Base-by-base conservation (phyloP, 1,284 basidiomycete species). In the Xanthoconium separans region DNA sequence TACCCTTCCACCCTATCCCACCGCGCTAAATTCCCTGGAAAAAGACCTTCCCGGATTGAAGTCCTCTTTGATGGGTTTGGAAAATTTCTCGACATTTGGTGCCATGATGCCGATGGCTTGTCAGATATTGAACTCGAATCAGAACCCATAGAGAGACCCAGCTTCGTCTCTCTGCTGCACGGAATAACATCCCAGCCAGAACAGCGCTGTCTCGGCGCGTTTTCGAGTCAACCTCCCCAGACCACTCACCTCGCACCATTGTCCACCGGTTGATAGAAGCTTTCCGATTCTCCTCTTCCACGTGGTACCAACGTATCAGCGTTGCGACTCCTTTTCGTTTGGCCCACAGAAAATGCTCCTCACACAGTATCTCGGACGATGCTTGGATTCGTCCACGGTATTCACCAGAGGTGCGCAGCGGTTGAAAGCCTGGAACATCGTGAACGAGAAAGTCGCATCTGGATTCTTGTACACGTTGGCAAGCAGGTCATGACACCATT, bases 301-400 rank as follows among this genome's bases (percentile, higher is more conserved):
- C 62, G 69, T 0, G 74, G 75, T 12, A 83, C 80, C 1, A 77
- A 78, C n/a, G 66, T 72, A 10, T 75, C 73, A 2, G 68, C 91
- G 31, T 86, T 94, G 62, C 81, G 84, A 1, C 68, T 93, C 3
- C 72, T 95, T n/a, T 93, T 93, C 65, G 63, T 95, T 91, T 60
- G 82, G 83, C 18, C 74, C 93, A 62, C 83, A 89, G 63, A 91
- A 94, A 72, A 73, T 74, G 6, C 75, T 69, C 18, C 75, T 95
- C 18, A 80, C 79, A 0, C 66, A 69, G 8, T 70, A 77, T 30
- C 73, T 95, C 0, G 75, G 77, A 2, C 70, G 78, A 15, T 76
- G 81, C 15, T 74, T 87, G 47, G 79, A 76, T 8, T 67, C 83
- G 0, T 70, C 74, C 22, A 66, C 51, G 1, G 58, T 72, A 12